phyloP scores from a whole-genome alignment of 2,329 filamentous ascomycete species.

The Trichoderma asperellum region DNA sequence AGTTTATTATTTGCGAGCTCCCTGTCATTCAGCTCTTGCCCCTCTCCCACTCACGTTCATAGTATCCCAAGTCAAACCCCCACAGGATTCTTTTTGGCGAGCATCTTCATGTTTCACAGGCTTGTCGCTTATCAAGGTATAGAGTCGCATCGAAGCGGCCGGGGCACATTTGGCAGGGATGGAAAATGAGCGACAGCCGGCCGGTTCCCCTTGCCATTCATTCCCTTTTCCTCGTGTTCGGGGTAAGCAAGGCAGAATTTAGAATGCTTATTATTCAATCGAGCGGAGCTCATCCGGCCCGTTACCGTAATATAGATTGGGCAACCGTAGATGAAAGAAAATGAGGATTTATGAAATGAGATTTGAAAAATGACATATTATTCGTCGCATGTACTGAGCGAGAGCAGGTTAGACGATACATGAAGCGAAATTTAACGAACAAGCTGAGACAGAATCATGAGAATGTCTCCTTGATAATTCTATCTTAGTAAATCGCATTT shows the following conservation, averaged over 20 bases:
- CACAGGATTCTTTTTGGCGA: background rate
- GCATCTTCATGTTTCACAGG: background rate
- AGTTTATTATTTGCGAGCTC: background rate
- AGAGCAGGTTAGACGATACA: no score
- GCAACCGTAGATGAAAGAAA: background rate
- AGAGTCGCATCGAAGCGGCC: background rate
- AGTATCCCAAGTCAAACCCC: background rate
- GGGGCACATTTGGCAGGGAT: background rate
- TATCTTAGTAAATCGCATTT: background rate
- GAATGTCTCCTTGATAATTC: no score
- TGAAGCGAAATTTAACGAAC: background rate
- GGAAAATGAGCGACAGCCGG: background rate
- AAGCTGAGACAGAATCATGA: background rate
- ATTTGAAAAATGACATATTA: background rate
- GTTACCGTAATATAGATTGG: no score
- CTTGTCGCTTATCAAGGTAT: background rate
- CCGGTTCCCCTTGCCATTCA: background rate
- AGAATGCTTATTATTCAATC: background rate
- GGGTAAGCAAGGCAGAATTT: background rate
- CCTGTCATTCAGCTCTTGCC: background rate
- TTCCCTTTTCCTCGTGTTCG: background rate
- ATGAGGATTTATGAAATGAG: background rate
- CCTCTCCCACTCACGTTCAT: no score
- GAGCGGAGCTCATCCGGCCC: background rate
- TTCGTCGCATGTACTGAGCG: background rate